These are phyloP conservation scores for Penicillium bovifimosum DNA, from an alignment of 495 filamentous ascomycete genomes.

Conservation along the genomic window DNA sequence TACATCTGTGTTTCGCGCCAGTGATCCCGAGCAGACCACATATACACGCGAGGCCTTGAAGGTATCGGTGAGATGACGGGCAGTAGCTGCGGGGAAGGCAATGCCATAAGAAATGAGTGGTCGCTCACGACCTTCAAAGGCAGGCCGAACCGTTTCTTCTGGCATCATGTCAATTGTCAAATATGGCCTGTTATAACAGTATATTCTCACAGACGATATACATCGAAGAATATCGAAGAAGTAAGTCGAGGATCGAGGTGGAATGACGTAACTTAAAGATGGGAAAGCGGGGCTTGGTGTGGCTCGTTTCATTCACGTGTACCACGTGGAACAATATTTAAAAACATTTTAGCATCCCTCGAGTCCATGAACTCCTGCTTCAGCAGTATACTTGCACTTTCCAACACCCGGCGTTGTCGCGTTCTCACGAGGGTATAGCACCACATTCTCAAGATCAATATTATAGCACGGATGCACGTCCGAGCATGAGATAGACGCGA, in stretches of 20 bases:
- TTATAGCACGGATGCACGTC: too few relatives aligned
- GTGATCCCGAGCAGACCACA: slow-evolving; percentile 54
- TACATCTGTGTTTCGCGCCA: slow-evolving; percentile 49
- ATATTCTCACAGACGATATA: not conserved
- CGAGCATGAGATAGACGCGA: too few relatives aligned
- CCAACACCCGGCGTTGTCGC: too few relatives aligned
- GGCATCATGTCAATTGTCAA: too few relatives aligned
- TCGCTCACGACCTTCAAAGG: slow-evolving; percentile 31
- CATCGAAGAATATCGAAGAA: not conserved
- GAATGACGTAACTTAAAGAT: not conserved
- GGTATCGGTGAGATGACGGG: slow-evolving; percentile 43
- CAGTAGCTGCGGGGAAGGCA: slow-evolving; percentile 46
- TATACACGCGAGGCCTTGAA: slow-evolving; percentile 52
- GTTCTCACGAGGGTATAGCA: too few relatives aligned
- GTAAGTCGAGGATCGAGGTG: not conserved
- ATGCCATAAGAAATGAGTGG: slow-evolving; percentile 48
- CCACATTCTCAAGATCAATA: too few relatives aligned
- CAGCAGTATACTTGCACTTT: too few relatives aligned
- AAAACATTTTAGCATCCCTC: too few relatives aligned
- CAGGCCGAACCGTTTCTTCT: slow-evolving; percentile 36
- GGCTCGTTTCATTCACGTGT: not conserved
- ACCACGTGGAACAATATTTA: too few relatives aligned
- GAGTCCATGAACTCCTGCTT: too few relatives aligned
- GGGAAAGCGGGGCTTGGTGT: not conserved
- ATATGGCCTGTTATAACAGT: not conserved